Base-by-base conservation (phyloP, 805 yeast species). In the Kodamaea fukazawae region DNA sequence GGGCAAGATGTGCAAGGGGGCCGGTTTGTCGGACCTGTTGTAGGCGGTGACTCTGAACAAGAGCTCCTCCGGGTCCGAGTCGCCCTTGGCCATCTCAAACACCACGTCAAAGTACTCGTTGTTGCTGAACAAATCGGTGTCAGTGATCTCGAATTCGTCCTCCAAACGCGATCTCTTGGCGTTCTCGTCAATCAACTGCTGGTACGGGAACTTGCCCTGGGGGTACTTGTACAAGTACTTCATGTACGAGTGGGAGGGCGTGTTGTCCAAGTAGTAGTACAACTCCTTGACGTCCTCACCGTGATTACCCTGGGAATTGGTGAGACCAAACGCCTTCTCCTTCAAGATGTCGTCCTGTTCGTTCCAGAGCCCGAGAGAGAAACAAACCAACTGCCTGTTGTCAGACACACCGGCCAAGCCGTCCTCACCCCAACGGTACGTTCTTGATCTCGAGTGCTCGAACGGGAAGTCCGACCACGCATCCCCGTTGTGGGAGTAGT, bases 391-490 rank as follows among this genome's bases (percentile, higher is more conserved):
- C 56, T 86, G 96, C 55, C 84, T 88, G 45, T 85, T 78, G 58
- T 89, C 97, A 45, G 86, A 77, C 14, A 86, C 83, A 36, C 97
- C 97, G 8, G 91, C 95, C 50, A 89, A 67, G 2, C 97, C 97
- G 58, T 89, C 96, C 60, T 90, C 97, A 30, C 96, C 96, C 97
- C 97, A 89, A 32, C 97, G 72, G 59, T 85, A 89, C 10, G 86
- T 78, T 48, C 97, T 70, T 15, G 89, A 77, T 44, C 79, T 72
- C 2, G 95, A 83, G 45, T 86, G 88, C 44, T 86, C 95, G 58
- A 87, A 88, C 6, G 95, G 86, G 62, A 89, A 89, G 50, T 79
- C 78, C 28, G 79, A 73, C 97, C 97, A 89, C 3, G 96, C 96
- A 50, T 88, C 88, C 31, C 97, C 97, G 49, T 80, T 76, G 36